Percentiles rank a stretch among this genome's conserved stretches.
Evolutionary conservation across 1,284 basidiomycete species (phyloP).

Genomic region (Anthracocystis walkeri): DNA sequence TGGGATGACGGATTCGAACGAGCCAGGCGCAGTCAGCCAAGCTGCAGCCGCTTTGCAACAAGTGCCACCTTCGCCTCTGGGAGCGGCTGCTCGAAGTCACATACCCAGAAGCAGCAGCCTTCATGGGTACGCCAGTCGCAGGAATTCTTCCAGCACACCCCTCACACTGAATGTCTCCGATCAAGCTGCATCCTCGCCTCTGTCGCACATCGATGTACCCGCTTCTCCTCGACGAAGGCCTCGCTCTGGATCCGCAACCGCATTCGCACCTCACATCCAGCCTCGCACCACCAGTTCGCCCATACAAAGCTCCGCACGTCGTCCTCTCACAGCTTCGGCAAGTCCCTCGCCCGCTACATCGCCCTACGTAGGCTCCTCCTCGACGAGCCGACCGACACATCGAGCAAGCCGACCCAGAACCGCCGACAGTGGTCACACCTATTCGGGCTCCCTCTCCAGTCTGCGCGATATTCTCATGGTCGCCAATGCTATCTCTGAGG

Average conservation of each 20-base stretch:
- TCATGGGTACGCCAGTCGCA: constrained; percentile 15
- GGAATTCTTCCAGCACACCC: not conserved
- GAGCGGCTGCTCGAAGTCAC: not conserved
- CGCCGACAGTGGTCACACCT: constrained; percentile 27
- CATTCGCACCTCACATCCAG: constrained; percentile 38
- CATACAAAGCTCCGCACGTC: constrained; percentile 10
- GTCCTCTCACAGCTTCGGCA: constrained; percentile 18
- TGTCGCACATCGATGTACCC: not conserved
- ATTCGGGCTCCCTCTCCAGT: constrained; percentile 38
- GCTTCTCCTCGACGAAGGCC: constrained; percentile 27
- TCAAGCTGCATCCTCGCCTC: constrained; percentile 7
- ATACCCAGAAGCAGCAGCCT: constrained; percentile 46
- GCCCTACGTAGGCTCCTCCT: not conserved
- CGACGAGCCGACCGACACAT: constrained; percentile 5
- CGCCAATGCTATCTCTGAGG: constrained; percentile 37
- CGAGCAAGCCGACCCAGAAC: constrained; percentile 31
- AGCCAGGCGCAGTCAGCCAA: not conserved
- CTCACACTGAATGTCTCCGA: not conserved
- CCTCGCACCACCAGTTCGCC: constrained; percentile 48
- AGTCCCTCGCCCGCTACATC: constrained; percentile 17
- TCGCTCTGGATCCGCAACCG: constrained; percentile 22
- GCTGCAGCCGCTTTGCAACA: not conserved
- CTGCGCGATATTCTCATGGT: constrained; percentile 38
- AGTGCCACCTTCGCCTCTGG: not conserved
- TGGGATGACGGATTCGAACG: not conserved